phyloP scores from a whole-genome alignment of 768 basidiomycete genomes.

The Tylopilus felleus region DNA sequence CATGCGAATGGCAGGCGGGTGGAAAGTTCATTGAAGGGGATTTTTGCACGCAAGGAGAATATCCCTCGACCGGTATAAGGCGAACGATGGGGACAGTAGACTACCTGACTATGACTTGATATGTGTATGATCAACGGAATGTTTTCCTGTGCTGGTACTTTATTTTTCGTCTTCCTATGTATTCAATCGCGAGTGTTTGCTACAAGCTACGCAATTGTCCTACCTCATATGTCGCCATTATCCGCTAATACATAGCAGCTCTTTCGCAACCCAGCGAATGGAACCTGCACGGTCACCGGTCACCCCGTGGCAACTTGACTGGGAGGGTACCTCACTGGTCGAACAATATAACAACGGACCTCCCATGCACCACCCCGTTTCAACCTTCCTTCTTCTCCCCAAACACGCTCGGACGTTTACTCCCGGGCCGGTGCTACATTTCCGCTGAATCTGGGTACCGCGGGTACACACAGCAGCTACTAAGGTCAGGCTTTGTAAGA shows the following conservation, averaged over 20 bases:
- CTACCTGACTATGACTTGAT: background rate
- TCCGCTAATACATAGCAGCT: background rate
- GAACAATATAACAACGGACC: background rate
- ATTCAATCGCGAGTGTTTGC: background rate
- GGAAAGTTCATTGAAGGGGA: constrained; percentile 29
- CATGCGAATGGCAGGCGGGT: constrained; percentile 28
- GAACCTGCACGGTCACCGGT: no score
- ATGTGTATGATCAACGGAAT: background rate
- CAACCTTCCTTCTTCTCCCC: background rate
- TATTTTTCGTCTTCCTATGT: constrained; percentile 1
- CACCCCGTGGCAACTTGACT: constrained; percentile 3
- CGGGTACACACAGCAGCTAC: no score
- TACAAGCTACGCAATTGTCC: background rate
- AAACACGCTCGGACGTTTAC: background rate
- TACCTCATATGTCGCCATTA: background rate
- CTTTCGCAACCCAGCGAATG: no score
- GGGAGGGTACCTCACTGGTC: constrained; percentile 15
- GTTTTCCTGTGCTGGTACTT: constrained; percentile 6
- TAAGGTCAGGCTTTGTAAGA: no score
- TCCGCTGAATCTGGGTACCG: no score
- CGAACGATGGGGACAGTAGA: background rate
- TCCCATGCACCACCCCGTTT: background rate
- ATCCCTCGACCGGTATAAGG: constrained; percentile 13
- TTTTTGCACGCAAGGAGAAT: constrained; percentile 30
- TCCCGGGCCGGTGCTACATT: no score